Base-by-base conservation (phyloP, 1,284 basidiomycete genomes). In the Leccinum holopus region DNA sequence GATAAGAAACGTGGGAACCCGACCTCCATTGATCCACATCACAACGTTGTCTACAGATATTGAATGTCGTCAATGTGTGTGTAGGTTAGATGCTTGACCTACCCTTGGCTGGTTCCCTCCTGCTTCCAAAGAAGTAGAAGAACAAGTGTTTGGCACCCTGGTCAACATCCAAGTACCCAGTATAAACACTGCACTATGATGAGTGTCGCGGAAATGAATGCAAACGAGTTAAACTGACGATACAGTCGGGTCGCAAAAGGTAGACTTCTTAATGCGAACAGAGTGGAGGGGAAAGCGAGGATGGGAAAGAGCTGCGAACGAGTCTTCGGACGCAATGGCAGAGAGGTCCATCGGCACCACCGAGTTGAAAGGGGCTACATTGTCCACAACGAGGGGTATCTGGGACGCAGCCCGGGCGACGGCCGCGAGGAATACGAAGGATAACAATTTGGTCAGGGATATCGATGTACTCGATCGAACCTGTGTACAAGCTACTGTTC, bases 101-200 rank as follows among this genome's bases (percentile, higher is more conserved):
- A 80, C 81, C 82, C 57, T 81, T 80, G 16, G 81, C 81, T 2
- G 91, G 91, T 63, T 88, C 79, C 51, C 81, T 80, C 62, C 91
- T 78, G 58, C 87, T 90, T 75, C 92, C 90, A 74, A 94, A 94
- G 78, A 93, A 94, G 76, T 91, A 92, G 78, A 94, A 94, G 80
- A 92, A 94, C 70, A 87, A 80, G 63, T 86, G 84, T 65, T 85
- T 84, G 37, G 85, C 84, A 66, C 77, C 70, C 67, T 74, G 60
- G 49, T 86, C 88, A 5, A 87, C 78, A 64, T 87, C 86, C 25
- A 87, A 72, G 68, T 87, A 87, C 1, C 86, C 86, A 2, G 87
- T 86, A 65, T 85, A 87, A 16, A 81, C 82, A 62, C 83, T 83
- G 14, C 6, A 14, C 14, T 10, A n/a, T 12, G 8, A 32, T 65